A percentile compares a stretch with the other conserved stretches of the same genome.
Evolutionary conservation across 345 rosid genomes (phyloP).

Genomic region (Sisymbrium irio): DNA sequence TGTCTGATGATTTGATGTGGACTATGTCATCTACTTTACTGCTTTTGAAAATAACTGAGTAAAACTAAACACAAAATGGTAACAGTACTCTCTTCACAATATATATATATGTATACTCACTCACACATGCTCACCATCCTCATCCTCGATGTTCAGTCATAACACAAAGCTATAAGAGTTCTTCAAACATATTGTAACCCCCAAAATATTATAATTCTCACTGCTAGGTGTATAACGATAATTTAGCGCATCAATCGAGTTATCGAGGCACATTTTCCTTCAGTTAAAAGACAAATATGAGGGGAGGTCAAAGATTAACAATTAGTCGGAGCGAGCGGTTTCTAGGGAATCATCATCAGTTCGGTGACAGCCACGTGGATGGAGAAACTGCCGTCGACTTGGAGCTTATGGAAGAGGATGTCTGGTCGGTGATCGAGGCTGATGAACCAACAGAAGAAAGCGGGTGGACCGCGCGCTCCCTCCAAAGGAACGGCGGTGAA

Average conservation of each 20-base stretch:
- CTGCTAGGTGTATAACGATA: background rate
- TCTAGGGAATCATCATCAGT: constrained; percentile 32
- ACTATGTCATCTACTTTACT: background rate
- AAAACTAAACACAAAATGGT: background rate
- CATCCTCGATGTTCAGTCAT: constrained; percentile 5
- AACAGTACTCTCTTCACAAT: background rate
- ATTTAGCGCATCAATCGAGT: background rate
- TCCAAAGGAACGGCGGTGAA: background rate
- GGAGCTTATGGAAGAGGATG: constrained; percentile 74
- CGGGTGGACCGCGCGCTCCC: constrained; percentile 44
- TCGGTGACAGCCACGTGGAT: constrained; percentile 16
- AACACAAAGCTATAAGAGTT: background rate
- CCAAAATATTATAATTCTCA: background rate
- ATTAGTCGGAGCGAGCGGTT: constrained; percentile 62
- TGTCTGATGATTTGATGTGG: constrained; percentile 1
- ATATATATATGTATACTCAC: background rate
- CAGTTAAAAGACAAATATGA: constrained; percentile 9
- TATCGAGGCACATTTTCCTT: background rate
- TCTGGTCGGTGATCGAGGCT: constrained; percentile 60
- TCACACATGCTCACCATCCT: background rate
- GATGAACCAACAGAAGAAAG: constrained; percentile 16
- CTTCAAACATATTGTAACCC: background rate
- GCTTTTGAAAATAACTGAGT: background rate
- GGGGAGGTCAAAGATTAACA: constrained; percentile 57
- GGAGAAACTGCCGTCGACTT: constrained; percentile 17